These are phyloP conservation scores for Yamadazyma nakazawae DNA, from an alignment of 805 yeast genomes.

Conservation along the genomic window DNA sequence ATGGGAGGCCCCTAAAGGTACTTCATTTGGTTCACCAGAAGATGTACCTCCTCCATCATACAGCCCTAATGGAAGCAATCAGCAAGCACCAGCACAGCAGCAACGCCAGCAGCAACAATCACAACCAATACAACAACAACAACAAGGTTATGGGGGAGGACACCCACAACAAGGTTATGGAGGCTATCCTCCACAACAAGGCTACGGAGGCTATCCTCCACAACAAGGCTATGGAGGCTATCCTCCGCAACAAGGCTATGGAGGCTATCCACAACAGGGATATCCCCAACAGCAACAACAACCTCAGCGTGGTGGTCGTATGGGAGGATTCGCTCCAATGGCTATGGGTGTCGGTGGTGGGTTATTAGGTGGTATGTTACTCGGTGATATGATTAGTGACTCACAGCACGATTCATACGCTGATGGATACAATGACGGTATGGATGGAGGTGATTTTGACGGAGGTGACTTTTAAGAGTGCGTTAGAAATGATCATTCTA, in stretches of 20 bases:
- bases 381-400: slow-evolving; percentile 43
- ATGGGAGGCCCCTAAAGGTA: slow-evolving; percentile 77
- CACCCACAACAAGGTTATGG: slow-evolving; percentile 17
- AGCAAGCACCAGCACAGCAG: background rate
- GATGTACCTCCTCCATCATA: slow-evolving; percentile 42
- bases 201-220: slow-evolving; percentile 25
- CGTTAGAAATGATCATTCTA: background rate
- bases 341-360: slow-evolving; percentile 51
- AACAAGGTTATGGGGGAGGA: slow-evolving; percentile 12
- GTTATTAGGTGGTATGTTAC: slow-evolving; percentile 56
- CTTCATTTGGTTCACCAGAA: slow-evolving; percentile 31
- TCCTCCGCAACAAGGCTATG: slow-evolving; percentile 26
- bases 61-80: slow-evolving; percentile 3
- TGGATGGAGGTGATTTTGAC: slow-evolving; percentile 29
- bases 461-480: slow-evolving; percentile 10
- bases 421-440: slow-evolving; percentile 26
- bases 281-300: slow-evolving; percentile 21
- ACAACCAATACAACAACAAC: background rate
- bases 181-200: slow-evolving; percentile 27
- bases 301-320: slow-evolving; percentile 23
- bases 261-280: slow-evolving; percentile 27
- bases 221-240: slow-evolving; percentile 21
- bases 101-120: background rate
- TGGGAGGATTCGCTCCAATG: slow-evolving; percentile 30
- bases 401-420: slow-evolving; percentile 19